A percentile compares a stretch with the other conserved stretches of the same genome.
phyloP scores from a whole-genome alignment of 768 basidiomycete genomes.

The Russula vinacea region DNA sequence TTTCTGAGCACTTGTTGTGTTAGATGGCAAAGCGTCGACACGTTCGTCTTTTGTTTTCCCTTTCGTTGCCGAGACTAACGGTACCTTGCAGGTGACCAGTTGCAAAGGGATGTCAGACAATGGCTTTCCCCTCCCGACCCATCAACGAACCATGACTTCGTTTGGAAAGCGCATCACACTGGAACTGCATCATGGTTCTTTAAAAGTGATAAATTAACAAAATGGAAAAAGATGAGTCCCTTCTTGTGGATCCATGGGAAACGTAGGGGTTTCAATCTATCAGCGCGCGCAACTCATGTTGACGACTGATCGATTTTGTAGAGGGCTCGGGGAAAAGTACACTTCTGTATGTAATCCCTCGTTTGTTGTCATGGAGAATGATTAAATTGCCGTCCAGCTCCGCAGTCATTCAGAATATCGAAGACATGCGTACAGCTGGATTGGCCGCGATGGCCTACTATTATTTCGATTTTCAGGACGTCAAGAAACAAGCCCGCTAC shows the following conservation, averaged over 20 bases:
- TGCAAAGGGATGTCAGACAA: neutral
- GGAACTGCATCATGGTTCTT: neutral
- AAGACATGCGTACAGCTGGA: neutral
- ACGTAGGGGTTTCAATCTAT: neutral
- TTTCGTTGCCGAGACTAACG: neutral
- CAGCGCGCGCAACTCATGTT: rapidly evolving
- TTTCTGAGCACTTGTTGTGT: neutral
- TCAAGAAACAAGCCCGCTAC: neutral
- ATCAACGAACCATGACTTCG: neutral
- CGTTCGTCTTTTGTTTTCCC: no score
- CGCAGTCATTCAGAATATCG: slow-evolving; percentile 4
- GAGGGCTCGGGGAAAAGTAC: slow-evolving; percentile 15
- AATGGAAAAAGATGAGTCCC: neutral
- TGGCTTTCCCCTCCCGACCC: slow-evolving; percentile 7
- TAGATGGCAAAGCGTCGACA: slow-evolving; percentile 12
- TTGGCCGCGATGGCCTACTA: slow-evolving; percentile 4
- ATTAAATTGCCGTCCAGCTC: neutral
- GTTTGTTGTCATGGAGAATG: no score
- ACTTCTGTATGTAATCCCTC: neutral
- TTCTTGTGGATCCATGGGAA: slow-evolving; percentile 19
- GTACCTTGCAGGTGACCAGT: neutral
- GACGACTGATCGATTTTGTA: neutral
- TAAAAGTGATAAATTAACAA: neutral
- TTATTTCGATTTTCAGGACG: slow-evolving; percentile 9
- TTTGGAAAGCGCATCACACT: neutral